Evolutionary conservation across 1,284 basidiomycete genomes (phyloP), one percentile per base, ranked within the genome.

Genomic region (Cystobasidiaceae sp.): DNA sequence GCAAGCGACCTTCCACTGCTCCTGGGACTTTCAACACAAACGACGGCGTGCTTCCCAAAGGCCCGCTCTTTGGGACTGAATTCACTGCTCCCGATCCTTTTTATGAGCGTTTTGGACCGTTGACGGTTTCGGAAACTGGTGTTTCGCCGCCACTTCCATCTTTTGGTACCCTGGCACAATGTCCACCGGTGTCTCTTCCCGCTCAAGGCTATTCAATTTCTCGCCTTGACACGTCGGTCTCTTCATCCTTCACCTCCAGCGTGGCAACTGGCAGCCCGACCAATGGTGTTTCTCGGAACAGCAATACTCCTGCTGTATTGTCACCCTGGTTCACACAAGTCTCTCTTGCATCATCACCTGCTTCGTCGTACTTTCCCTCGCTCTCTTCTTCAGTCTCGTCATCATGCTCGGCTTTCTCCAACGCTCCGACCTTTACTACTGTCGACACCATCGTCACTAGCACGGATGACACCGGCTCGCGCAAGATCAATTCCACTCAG

Each of bases 311-410:
- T n/a, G n/a, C n/a, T n/a, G n/a, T 11, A 25, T 28, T 9, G 27
- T 13, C 49, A 23, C 41, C 33, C 5, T 37, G 19, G 17, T 11
- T 11, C 11, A 37, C 27, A 17, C 28, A n/a, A 21, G 28, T 13
- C n/a, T 27, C 27, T 37, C 41, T 13, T 7, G 33, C 33, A 2
- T 19, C 33, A 4, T 52, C 50, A 39, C 33, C 50, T 39, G 13
- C 27, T 15, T 39, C 50, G 19, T 37, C 50, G 21, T 32, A 33
- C 27, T 19, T 23, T 23, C 41, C 39, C 45, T 19, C 45, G 17
- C 23, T 57, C 23, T 57, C 54, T 3, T 57, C 54, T 6, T 57
- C 54, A 6, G 32, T 28, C 54, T 57, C 54, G 15, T 57, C 54
- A 21, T 41, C 23, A 13, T 25, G 28, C 4, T 57, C 54, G 23